Base-by-base conservation (phyloP, 768 basidiomycete species). In the Auriscalpium orientale region DNA sequence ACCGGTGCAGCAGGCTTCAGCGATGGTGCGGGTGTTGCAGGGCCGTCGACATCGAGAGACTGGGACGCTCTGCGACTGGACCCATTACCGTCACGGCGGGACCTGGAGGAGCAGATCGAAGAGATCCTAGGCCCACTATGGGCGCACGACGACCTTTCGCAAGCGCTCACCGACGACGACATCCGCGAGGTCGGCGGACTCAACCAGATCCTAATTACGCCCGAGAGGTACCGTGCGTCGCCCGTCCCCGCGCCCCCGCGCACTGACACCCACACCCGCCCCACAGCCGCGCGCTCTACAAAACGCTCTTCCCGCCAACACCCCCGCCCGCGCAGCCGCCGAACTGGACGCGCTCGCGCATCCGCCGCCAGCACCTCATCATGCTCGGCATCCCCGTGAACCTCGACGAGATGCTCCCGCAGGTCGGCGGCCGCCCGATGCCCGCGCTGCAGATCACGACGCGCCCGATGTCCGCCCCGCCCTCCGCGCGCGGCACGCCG, bases 381-480 rank as follows among this genome's bases (percentile, higher is more conserved):
- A 73, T 91, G 12, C 82, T 98, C 22, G 95, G 95, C 21, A 86
- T 98, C 47, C 95, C 95, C 4, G 90, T 98, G 52, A 98, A 98
- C 66, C 76, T 98, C 7, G 95, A 98, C 67, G 95, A 98, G 72
- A 84, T 95, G 8, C 74, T 91, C 43, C 88, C 89, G 2, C 82
- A 79, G 48, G 75, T 79, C 8, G 80, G 75, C 57, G 78, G 79
- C 46, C 86, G 83, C 64, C 73, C 80, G 7, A 75, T 95, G 37
- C 94, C 94, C 3, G 79, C 85, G 18, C 75, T 95, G 45, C 84
- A 92, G 59, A 90, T 97, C 50, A 82, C 81, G 33, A 93, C 91
- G 20, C 79, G 91, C 47, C 88, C 90, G 2, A 77, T 83, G 73
- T 91, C 91, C 46, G 84, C 87, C 11, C 91, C 90, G 16, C 89